Evolutionary conservation across 495 filamentous ascomycete species (phyloP), one percentile per base, ranked within the genome.

Genomic region (Penicillium manginii): DNA sequence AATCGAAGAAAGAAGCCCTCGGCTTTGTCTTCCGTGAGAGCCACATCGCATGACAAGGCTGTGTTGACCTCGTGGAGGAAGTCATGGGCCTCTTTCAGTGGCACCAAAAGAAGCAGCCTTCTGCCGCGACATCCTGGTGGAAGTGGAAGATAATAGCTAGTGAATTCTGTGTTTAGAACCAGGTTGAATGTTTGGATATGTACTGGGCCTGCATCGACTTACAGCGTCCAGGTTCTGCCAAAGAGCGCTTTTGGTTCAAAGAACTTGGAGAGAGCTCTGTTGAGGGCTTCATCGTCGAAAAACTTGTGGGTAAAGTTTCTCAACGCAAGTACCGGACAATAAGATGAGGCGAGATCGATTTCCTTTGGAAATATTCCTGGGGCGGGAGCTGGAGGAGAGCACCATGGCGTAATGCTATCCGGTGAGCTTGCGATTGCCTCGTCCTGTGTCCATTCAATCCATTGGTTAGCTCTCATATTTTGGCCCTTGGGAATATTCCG

Each of bases 61-160:
- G 67, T 52, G 66, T 89, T 91, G 66, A 91, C 84, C 14, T 83
- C 74, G 2, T 75, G 50, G 0, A 94, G 71, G 10, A 91, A 76
- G 32, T 72, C 61, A 60, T 82, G 58, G 31, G 91, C 82, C 64
- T 94, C 88, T 4, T 62, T 49, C 3, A 82, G 82, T 7, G 88
- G 84, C 3, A 92, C 81, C 17, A 93, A 77, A 18, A 92, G 61
- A 9, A 89, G 64, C 9, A 85, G 81, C 47, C 84, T 78, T 32
- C 69, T 57, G 8, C 26, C 26, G 3, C 69, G 64, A 10, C 69
- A 52, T 6, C 72, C 62, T 14, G 59, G 47, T 0, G 85, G 83
- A 21, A 84, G 75, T 57, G 83, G 75, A 45, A 92, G 69, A 63
- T 88, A 91, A 73, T 88, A 92, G 40, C 91, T 93, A 15, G 14